Conservation (phyloP, 2,329 filamentous ascomycete species). For the Colletotrichum siamense region DNA sequence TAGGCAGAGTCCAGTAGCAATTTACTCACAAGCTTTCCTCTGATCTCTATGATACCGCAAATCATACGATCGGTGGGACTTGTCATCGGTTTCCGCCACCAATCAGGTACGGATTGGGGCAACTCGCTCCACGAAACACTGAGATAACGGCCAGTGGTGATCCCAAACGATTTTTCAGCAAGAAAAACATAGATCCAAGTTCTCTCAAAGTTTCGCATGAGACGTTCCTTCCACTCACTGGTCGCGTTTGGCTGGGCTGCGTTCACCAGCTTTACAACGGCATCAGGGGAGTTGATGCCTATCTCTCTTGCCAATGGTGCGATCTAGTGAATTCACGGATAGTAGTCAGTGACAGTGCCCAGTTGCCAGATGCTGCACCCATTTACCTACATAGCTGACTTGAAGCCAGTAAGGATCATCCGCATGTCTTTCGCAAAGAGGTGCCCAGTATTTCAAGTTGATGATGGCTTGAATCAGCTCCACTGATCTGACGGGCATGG, state of each 20-base stretch:
- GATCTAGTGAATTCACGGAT: constrained; percentile 2
- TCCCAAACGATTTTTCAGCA: constrained; percentile 21
- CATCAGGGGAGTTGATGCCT: constrained; percentile 23
- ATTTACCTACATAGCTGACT: constrained; percentile 24
- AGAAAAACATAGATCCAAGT: constrained; percentile 21
- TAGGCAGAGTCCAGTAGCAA: background rate
- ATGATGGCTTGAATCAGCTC: constrained; percentile 30
- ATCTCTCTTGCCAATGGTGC: constrained; percentile 28
- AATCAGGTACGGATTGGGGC: background rate
- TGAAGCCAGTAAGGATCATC: constrained; percentile 30
- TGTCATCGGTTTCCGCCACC: constrained; percentile 24
- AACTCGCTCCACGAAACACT: constrained; percentile 21
- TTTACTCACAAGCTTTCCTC: constrained; percentile 22
- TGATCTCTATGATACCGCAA: constrained; percentile 27
- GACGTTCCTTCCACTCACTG: constrained; percentile 5
- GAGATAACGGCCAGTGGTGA: constrained; percentile 10
- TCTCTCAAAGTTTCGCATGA: constrained; percentile 15
- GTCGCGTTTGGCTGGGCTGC: background rate
- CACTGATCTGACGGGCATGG: constrained; percentile 27
- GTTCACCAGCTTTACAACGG: constrained; percentile 24
- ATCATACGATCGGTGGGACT: constrained; percentile 26
- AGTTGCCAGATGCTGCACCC: background rate
- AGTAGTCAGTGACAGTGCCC: background rate
- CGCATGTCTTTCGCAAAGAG: constrained; percentile 20
- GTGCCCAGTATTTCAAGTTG: constrained; percentile 29